Evolutionary conservation across 768 basidiomycete species (phyloP), one percentile per base, ranked within the genome.

Genomic region (Daedaleopsis nitida): DNA sequence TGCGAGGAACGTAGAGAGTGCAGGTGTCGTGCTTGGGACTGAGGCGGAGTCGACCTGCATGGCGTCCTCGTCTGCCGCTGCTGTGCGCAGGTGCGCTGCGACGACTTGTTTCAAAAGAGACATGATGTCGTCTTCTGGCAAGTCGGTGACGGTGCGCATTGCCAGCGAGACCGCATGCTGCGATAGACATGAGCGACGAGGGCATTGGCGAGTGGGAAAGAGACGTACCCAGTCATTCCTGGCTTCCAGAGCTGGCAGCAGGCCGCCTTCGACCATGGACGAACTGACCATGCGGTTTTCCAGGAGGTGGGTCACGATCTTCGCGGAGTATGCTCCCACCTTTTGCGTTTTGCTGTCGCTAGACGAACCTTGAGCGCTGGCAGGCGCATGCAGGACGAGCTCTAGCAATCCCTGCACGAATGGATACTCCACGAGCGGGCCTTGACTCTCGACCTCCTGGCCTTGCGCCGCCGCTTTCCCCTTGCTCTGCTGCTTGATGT

Each of bases 141-240:
- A 66, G 69, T 94, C 91, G 7, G 76, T 68, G 19, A 92, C 84
- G 2, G 69, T 74, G 3, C 74, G 72, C 51, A 92, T 72, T 35
- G 88, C 81, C 13, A 84, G 65, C 59, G 80, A 69, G 45, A 90
- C 77, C 5, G 72, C 65, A 43, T 55, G 10, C 12, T 44, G 23
- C n/a, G 24, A 37, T 11, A 47, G 3, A 50, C 2, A 10, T 45
- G n/a, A 51, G 16, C 39, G 53, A 37, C 12, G 13, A 27, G 23
- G 5, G 11, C 10, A 6, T 3, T 16, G 11, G 39, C 9, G 13
- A 35, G 12, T 12, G 14, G 43, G 7, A 2, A 42, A 39, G 32
- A 51, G 55, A 67, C 80, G 57, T 68, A 86, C 92, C 91, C 92
- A 94, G 67, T 93, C 92, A 45, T 78, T 76, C 59, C 79, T 80